Evolutionary conservation across 768 basidiomycete genomes (phyloP), one percentile per base, ranked within the genome.

Genomic region (Lentinus tigrinus): DNA sequence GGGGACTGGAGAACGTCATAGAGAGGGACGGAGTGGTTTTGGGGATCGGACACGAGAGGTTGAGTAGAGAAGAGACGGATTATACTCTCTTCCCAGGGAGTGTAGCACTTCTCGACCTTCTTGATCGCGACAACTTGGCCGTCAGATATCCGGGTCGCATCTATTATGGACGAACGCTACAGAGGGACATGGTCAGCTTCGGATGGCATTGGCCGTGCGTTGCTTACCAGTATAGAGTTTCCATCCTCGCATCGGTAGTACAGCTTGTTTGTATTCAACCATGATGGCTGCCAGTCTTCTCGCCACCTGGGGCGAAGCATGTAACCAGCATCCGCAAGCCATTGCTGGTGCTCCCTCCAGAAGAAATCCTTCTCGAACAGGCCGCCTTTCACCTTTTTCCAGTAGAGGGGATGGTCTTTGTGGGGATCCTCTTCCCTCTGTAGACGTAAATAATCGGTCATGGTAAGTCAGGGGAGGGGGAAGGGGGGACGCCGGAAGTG

Each of bases 281-380:
- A 70, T 0, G 69, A 69, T 1, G 70, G 70, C n/a, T 43, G 40
- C 69, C 69, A 69, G 17, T 58, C 66, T 1, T 63, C 65, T 13
- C 50, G 46, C 40, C 68, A 72, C 2, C 68, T 63, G 1, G 62
- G 59, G 6, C 69, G 65, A 0, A 69, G 54, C 52, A 44, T 34
- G 44, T 70, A 70, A 4, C 68, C 69, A 3, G 38, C 42, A 17
- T 65, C 46, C 26, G 54, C 14, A 4, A 63, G 39, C 57, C 57
- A 63, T 16, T n/a, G 14, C 27, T 58, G 57, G 13, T 47, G 62
- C 23, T 59, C 57, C 16, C 57, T 36, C 62, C 57, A 59, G 42
- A 48, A 62, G 17, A 21, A 2, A 24, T 62, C 61, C 6, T 24
- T 38, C 6, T 40, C 38, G 21, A 16, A 40, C 10, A 56, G 27